These are phyloP conservation scores for Aureobasidium uvarum DNA, from an alignment of 2,329 filamentous ascomycete genomes.

Conservation along the genomic window DNA sequence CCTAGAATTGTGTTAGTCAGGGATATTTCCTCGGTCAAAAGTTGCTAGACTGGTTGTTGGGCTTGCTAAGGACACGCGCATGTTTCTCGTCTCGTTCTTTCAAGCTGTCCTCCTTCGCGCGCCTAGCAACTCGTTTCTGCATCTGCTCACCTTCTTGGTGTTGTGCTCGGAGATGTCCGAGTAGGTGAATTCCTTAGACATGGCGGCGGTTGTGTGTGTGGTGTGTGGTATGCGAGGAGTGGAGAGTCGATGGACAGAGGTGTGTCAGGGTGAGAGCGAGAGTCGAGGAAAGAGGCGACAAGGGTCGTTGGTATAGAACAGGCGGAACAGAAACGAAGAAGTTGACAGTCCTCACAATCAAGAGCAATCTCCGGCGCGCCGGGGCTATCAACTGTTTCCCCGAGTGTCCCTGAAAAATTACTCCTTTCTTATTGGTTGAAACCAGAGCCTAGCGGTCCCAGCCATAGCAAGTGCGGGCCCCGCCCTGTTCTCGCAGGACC, in stretches of 20 bases:
- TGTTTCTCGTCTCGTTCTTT: not conserved
- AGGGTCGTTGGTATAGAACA: not conserved
- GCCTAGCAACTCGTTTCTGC: not conserved
- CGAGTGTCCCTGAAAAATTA: no score
- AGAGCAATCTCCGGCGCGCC: no score
- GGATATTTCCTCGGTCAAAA: not conserved
- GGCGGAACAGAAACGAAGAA: conserved; percentile 11
- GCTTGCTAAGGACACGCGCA: not conserved
- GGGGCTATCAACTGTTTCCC: no score
- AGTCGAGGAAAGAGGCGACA: conserved; percentile 1
- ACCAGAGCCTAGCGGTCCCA: no score
- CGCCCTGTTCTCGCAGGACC: no score
- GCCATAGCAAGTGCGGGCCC: no score
- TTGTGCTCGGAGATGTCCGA: conserved; percentile 81
- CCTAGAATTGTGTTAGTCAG: conserved; percentile 42
- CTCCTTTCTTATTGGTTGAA: no score
- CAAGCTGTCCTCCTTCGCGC: not conserved
- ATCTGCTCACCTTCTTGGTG: conserved; percentile 65
- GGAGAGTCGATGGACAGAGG: not conserved
- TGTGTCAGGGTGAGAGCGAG: not conserved
- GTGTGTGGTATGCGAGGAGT: not conserved
- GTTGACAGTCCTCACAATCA: no score
- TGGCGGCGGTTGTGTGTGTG: conserved; percentile 36
- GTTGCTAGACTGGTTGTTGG: not conserved
- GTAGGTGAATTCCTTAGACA: conserved; percentile 67